Base-by-base conservation (phyloP, 108 stramenopile species). In the Chaetoceros muelleri region DNA sequence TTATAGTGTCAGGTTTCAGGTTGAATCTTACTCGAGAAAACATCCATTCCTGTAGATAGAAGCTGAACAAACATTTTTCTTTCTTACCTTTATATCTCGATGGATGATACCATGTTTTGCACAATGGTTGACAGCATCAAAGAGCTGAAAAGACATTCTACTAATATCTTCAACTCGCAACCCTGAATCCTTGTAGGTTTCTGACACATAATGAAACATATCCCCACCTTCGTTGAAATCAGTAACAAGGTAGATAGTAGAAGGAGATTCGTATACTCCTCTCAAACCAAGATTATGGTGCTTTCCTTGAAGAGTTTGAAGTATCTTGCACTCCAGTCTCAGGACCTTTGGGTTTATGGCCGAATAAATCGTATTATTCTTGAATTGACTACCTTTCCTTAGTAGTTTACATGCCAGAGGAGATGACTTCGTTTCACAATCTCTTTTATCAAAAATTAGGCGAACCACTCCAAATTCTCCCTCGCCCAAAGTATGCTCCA, bases 401-500 rank as follows among this genome's bases (percentile, higher is more conserved):
- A 87, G 40, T 27, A 62, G 58, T 48, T 90, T 90, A 46, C 82
- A 83, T 1, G 88, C 88, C 53, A 83, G 30, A 0, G 84, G 67
- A 24, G 58, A 48, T 28, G 47, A 51, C 2, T 21, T 22, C 17
- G 50, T 46, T 21, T 64, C 72, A 19, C 65, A 44, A 29, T 73
- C 62, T 44, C 52, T 55, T 44, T 77, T 72, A 34, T 86, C 85
- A 58, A 79, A 77, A 8, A 82, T 79, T 55, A 91, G 40, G 48
- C 80, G 87, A 24, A 91, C 89, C 10, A 74, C 65, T 13, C 85
- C 89, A 64, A 91, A 91, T 63, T 87, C 81, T 5, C 89, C 89
- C 59, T 82, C 67, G 0, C 89, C 89, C 5, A 91, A 62, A 0
- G 80, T 57, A 28, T 68, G 71, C 44, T 78, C 66, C 54, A 86